These are phyloP conservation scores for Coemansia sp. DNA, from an alignment of 192 early-diverging fungal species.

Conservation along the genomic window DNA sequence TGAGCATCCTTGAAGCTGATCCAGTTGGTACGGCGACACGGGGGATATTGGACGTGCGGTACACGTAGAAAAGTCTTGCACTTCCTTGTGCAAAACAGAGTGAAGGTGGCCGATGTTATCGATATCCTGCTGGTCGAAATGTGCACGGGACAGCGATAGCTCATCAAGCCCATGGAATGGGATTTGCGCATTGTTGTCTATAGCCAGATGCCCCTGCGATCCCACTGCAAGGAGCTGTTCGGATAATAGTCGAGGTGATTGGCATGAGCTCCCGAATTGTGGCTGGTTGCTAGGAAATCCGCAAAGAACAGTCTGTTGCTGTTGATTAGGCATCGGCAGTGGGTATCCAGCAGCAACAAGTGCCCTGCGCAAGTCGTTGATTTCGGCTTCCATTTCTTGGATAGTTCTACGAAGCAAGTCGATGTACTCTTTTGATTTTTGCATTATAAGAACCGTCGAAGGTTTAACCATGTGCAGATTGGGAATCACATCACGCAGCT, in stretches of 20 bases:
- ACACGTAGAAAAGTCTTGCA: constrained; percentile 15
- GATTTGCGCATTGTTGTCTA: constrained; percentile 37
- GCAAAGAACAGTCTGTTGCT: constrained; percentile 31
- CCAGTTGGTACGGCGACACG: constrained; percentile 52
- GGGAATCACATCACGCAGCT: constrained; percentile 57
- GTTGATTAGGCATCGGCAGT: constrained; percentile 45
- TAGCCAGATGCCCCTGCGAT: constrained; percentile 19
- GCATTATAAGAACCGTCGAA: constrained; percentile 59
- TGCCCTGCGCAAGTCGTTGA: constrained; percentile 52
- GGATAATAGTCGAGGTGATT: constrained; percentile 26
- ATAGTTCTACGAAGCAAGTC: constrained; percentile 50
- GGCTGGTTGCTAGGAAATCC: constrained; percentile 29
- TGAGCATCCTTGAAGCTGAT: constrained; percentile 33
- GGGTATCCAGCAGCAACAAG: constrained; percentile 55
- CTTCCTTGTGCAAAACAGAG: constrained; percentile 36
- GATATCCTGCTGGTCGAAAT: constrained; percentile 38
- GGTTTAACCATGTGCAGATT: constrained; percentile 54
- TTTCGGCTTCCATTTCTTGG: constrained; percentile 54
- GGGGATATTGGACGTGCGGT: constrained; percentile 42
- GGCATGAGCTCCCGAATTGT: constrained; percentile 27
- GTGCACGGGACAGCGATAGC: constrained; percentile 27
- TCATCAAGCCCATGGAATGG: constrained; percentile 38
- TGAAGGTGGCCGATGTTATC: constrained; percentile 43
- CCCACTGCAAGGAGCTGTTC: constrained; percentile 42
- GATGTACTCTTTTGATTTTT: constrained; percentile 59